A percentile compares a stretch with the other conserved stretches of the same genome.
Evolutionary conservation across 441 rosid genomes (phyloP).

Genomic region (Bocquillonia castaneifolia): DNA sequence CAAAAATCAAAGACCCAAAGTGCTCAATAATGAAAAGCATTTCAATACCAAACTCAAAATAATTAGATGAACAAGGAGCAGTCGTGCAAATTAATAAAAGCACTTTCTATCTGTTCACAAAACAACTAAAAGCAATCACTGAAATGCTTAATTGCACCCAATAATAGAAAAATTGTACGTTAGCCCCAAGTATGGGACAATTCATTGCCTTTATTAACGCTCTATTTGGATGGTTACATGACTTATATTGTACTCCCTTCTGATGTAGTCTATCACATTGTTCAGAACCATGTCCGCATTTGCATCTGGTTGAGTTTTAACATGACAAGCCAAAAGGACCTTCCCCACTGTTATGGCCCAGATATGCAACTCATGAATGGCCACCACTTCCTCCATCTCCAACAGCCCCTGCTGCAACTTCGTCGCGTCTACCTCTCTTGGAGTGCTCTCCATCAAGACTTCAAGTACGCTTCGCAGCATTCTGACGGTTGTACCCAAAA

Average conservation of each 20-base stretch:
- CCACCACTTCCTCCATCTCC: conserved; percentile 63
- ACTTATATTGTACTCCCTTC: conserved; percentile 47
- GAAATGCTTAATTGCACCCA: no score
- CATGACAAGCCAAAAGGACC: conserved; percentile 58
- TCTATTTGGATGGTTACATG: conserved; percentile 69
- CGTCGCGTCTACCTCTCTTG: conserved; percentile 60
- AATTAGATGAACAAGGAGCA: no score
- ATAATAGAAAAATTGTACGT: no score
- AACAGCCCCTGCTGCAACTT: conserved; percentile 58
- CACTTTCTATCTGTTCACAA: no score
- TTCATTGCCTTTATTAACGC: conserved; percentile 32
- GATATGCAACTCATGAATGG: conserved; percentile 63
- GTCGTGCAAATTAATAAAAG: no score
- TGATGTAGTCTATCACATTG: conserved; percentile 52
- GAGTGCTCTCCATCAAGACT: conserved; percentile 76
- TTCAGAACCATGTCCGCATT: conserved; percentile 50
- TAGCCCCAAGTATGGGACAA: no score
- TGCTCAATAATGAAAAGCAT: no score
- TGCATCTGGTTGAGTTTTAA: conserved; percentile 45
- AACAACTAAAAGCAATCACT: no score
- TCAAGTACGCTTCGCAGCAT: conserved; percentile 61
- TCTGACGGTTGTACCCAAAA: conserved; percentile 49
- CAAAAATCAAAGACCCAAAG: no score
- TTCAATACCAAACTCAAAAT: no score
- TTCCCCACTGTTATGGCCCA: conserved; percentile 75